phyloP scores from a whole-genome alignment of 495 filamentous ascomycete species.

The Hyphodiscus hymeniophilus region DNA sequence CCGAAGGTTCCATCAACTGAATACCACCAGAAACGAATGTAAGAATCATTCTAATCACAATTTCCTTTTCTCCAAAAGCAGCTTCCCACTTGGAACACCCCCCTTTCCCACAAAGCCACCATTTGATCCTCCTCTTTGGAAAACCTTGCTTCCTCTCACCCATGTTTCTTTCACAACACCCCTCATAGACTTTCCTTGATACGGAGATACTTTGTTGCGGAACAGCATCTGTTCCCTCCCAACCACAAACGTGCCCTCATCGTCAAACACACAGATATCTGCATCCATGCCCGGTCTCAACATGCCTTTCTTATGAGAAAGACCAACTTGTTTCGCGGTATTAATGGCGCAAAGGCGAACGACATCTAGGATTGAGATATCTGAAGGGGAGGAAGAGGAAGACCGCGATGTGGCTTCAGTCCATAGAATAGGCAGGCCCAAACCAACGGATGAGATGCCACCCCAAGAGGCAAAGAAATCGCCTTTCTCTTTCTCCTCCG shows the following conservation, averaged over 20 bases:
- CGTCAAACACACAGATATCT: constrained; percentile 90
- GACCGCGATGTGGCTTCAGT: constrained; percentile 59
- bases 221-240: constrained; percentile 67
- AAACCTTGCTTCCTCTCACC: constrained; percentile 73
- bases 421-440: constrained; percentile 87
- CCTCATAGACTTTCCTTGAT: constrained; percentile 72
- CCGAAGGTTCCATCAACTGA: too few relatives aligned
- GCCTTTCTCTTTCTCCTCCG: constrained; percentile 39
- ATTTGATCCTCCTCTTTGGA: constrained; percentile 38
- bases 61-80: constrained; percentile 40
- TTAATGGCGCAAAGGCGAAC: constrained; percentile 78
- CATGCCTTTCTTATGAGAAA: constrained; percentile 76
- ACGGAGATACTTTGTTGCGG: constrained; percentile 90
- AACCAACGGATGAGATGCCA: constrained; percentile 86
- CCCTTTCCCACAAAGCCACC: constrained; percentile 52
- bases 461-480: constrained; percentile 97
- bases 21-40: too few relatives aligned
- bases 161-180: constrained; percentile 87
- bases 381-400: constrained; percentile 29
- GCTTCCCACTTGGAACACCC: constrained; percentile 42
- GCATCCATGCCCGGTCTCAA: constrained; percentile 81
- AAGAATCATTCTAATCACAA: neutral
- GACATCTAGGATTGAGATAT: constrained; percentile 55
- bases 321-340: constrained; percentile 84
- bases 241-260: constrained; percentile 67